Base-by-base conservation (phyloP, 768 basidiomycete genomes). In the Chalciporus pseudorubinellus region DNA sequence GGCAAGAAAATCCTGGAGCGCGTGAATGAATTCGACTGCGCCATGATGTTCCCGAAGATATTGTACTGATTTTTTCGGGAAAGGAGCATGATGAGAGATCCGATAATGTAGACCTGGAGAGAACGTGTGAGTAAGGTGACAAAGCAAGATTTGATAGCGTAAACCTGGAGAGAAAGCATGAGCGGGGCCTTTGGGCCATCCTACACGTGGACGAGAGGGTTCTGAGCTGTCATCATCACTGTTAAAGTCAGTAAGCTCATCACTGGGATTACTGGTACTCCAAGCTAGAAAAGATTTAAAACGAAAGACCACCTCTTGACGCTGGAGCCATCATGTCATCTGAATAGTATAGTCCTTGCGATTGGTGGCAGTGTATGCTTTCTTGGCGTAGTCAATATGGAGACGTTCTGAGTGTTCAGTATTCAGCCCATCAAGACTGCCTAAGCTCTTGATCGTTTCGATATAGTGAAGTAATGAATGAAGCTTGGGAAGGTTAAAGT, bases 401-500 rank as follows among this genome's bases (percentile, higher is more conserved):
- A 78, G 63, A 0, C 67, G 66, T 56, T 77, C 73, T 0, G 68
- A 52, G 0, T 39, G 21, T 52, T 77, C 74, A 0, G 68, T 73
- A 49, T 70, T 70, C 57, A 60, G 70, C 44, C 68, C 69, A 46
- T 72, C 69, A 0, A 61, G 53, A 7, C 62, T 66, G 7, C 68
- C 70, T 46, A 60, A 60, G 12, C 53, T 33, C 34, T 61, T 48
- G 16, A 75, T 72, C 0, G 46, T 41, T 0, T 50, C n/a, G 0
- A 42, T 29, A 47, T 73, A 73, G 40, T 74, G 70, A 1, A 44
- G 21, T 6, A 65, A 21, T 6, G 51, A 61, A 47, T 74, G 72
- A 3, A 72, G 48, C 41, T 76, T 77, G 0, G 71, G 72, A 11
- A 76, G 61, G 22, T 72, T 66, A 59, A 76, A 75, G 36, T 72